These are phyloP conservation scores for Lachancea meyersii DNA, from an alignment of 805 yeast species.

Conservation along the genomic window DNA sequence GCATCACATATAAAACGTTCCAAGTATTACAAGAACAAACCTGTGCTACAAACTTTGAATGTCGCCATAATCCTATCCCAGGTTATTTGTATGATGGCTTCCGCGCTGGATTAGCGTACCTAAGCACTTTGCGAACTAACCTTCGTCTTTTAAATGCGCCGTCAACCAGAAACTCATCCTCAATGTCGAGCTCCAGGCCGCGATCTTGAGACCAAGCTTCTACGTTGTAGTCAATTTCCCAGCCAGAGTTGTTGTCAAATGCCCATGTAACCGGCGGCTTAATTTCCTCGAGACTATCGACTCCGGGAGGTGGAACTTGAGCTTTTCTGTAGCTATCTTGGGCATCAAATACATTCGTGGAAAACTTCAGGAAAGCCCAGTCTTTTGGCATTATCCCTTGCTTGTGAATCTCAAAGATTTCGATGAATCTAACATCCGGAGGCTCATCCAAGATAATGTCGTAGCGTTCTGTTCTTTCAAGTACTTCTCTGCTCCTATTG, in stretches of 20 bases:
- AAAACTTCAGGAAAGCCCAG: slow-evolving; percentile 58
- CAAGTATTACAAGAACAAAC: background rate
- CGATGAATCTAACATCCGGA: slow-evolving; percentile 57
- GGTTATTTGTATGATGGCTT: slow-evolving; percentile 21
- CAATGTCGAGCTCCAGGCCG: slow-evolving; percentile 31
- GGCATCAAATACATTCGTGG: slow-evolving; percentile 49
- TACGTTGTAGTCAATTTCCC: slow-evolving; percentile 60
- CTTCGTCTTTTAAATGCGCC: slow-evolving; percentile 54
- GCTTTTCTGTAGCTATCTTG: slow-evolving; percentile 41
- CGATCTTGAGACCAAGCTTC: slow-evolving; percentile 46
- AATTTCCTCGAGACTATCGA: slow-evolving; percentile 46
- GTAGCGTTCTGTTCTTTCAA: slow-evolving; percentile 29
- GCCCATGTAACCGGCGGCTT: slow-evolving; percentile 70
- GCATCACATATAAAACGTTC: background rate
- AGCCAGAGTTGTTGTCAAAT: slow-evolving; percentile 51
- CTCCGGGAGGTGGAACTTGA: slow-evolving; percentile 62
- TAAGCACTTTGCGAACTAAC: slow-evolving; percentile 44
- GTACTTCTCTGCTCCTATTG: slow-evolving; percentile 20
- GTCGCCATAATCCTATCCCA: too few species aligned
- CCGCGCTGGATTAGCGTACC: slow-evolving; percentile 39
- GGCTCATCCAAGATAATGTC: slow-evolving; percentile 66
- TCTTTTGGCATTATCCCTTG: slow-evolving; percentile 52
- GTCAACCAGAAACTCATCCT: slow-evolving; percentile 47
- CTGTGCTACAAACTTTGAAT: too few species aligned
- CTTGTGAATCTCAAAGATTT: slow-evolving; percentile 68